phyloP scores from a whole-genome alignment of 495 filamentous ascomycete genomes.

The Daldinia caldariorum region DNA sequence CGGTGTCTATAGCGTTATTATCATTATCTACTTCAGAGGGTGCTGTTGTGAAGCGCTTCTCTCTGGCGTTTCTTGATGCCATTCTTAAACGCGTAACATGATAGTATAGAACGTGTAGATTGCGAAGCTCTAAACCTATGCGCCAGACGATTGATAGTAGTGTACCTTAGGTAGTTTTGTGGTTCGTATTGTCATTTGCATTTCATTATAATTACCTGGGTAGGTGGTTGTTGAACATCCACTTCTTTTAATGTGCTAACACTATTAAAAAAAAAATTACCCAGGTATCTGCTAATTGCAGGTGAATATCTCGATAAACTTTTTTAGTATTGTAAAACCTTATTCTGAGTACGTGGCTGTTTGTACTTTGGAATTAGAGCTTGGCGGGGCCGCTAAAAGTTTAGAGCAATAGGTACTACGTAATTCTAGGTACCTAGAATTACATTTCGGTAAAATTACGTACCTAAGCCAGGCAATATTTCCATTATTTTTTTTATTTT shows the following conservation, averaged over 20 bases:
- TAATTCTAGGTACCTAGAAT: constrained; percentile 20
- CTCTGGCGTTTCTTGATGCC: constrained; percentile 31
- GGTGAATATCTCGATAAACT: no score
- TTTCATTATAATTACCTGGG: constrained; percentile 13
- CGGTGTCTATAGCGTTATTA: constrained; percentile 20
- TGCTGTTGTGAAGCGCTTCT: constrained; percentile 13
- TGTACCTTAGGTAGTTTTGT: background rate
- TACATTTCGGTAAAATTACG: no score
- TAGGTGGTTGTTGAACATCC: background rate
- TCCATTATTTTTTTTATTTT: background rate
- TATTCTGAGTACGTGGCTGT: background rate
- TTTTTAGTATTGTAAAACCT: background rate
- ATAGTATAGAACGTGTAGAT: no score
- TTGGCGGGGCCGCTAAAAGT: constrained; percentile 20
- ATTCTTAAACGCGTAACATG: no score
- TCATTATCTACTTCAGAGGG: constrained; percentile 3
- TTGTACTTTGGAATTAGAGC: constrained; percentile 12
- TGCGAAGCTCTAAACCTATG: background rate
- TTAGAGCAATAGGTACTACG: background rate
- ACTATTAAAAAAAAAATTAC: no score
- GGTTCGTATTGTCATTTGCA: constrained; percentile 11
- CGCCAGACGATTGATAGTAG: background rate
- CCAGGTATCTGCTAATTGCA: no score
- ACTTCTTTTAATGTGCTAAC: no score
- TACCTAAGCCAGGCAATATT: no score